These are phyloP conservation scores for Monosporascus ibericus DNA, from an alignment of 2,329 filamentous ascomycete species.

Conservation along the genomic window DNA sequence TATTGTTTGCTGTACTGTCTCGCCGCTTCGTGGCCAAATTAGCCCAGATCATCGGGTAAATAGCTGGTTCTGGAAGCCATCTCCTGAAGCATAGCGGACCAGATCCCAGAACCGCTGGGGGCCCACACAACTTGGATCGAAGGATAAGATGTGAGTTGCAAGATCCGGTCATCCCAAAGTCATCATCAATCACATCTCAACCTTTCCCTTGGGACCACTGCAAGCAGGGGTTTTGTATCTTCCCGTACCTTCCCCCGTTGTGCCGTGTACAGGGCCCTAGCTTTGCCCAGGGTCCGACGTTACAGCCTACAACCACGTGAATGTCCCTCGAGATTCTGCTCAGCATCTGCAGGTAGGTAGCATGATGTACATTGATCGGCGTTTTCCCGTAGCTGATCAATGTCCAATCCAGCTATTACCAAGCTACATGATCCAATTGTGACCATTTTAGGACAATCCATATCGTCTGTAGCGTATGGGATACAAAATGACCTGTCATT, in stretches of 20 bases:
- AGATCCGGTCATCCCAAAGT: neutral
- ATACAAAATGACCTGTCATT: neutral
- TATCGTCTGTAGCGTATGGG: neutral
- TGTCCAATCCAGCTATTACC: neutral
- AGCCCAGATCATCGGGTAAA: neutral
- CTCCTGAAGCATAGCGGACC: neutral
- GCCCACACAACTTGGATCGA: neutral
- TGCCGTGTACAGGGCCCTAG: neutral
- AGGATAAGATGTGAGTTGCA: neutral
- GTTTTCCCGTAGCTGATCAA: neutral
- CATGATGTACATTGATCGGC: neutral
- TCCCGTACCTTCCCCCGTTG: neutral
- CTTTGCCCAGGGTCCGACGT: neutral
- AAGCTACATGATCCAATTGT: neutral
- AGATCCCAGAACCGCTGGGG: neutral
- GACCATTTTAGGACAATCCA: too few relatives aligned
- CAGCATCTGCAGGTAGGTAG: neutral
- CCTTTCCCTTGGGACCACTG: constrained; percentile 1
- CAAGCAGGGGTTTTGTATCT: neutral
- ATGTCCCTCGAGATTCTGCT: neutral
- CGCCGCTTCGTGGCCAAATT: neutral
- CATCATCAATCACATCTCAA: neutral
- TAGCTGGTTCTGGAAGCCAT: neutral
- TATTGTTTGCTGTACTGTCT: neutral
- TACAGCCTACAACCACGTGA: neutral